phyloP scores from a whole-genome alignment of 768 basidiomycete species.

The Termitomyces sp. region DNA sequence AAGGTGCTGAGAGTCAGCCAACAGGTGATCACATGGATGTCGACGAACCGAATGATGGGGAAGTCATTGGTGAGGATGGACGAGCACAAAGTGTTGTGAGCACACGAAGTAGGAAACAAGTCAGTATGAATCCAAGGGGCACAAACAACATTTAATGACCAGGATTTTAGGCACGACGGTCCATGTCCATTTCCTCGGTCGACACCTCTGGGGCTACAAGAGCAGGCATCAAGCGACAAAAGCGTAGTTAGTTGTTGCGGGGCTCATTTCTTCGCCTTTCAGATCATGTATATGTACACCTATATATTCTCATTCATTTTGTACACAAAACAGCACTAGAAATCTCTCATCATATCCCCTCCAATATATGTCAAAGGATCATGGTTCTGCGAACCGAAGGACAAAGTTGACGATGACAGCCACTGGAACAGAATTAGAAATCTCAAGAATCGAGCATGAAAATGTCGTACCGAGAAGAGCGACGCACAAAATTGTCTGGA shows the following conservation, averaged over 20 bases:
- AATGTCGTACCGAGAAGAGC: conserved; percentile 66
- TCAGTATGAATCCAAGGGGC: conserved; percentile 23
- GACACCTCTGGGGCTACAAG: conserved; percentile 58
- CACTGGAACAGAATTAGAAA: conserved; percentile 37
- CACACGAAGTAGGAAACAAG: conserved; percentile 57
- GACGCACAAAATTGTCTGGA: conserved; percentile 76
- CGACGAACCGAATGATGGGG: conserved; percentile 39
- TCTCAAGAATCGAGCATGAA: not conserved
- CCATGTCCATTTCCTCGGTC: conserved; percentile 72
- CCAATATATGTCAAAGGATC: conserved; percentile 3
- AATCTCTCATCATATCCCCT: not conserved
- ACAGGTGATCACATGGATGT: conserved; percentile 44
- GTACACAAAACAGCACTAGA: not conserved
- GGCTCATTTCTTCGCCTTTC: not conserved
- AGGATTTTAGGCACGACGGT: conserved; percentile 46
- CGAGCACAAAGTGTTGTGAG: conserved; percentile 67
- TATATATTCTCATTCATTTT: not conserved
- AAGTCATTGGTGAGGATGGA: conserved; percentile 42
- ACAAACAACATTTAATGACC: not conserved
- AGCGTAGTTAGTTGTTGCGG: conserved; percentile 33
- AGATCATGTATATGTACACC: not conserved
- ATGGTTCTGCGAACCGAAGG: conserved; percentile 63
- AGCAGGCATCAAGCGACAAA: conserved; percentile 54
- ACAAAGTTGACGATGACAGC: conserved; percentile 85
- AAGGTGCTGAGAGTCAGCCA: conserved; percentile 30